Evolutionary conservation across 73 alveolate species (phyloP), one percentile per base, ranked within the genome.

Genomic region (Stentor roeselii): DNA sequence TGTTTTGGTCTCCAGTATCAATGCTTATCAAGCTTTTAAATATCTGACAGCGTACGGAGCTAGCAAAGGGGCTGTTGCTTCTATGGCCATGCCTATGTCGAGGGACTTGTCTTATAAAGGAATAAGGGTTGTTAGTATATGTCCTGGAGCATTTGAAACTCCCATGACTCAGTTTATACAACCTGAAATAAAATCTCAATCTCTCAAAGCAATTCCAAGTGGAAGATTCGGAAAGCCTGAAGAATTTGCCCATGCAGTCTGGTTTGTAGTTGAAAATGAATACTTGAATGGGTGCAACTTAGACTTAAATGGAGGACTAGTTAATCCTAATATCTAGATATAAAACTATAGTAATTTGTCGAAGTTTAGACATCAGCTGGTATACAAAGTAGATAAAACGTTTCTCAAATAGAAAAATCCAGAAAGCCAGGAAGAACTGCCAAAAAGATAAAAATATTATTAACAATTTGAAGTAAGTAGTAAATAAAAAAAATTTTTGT

Each of bases 61-160:
- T n/a, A 78, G 95, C 59, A 95, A 95, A 86, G 99, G 99, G 11
- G 99, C 98, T 58, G 85, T 95, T 30, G 88, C 84, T 21, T 97
- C 97, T 36, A 92, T 95, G 90, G 89, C 97, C n/a, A 86, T 93
- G 42, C 99, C 99, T 34, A 92, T 95, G 96, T 98, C 99, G 37
- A 90, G 99, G 78, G 99, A 95, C 82, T 86, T 95, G 78, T 97
- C 98, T 31, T 86, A 85, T 40, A 92, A 58, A 77, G 96, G 96
- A 42, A 93, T 95, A 40, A 94, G 99, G 84, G 98, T 95, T 11
- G 87, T 61, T 36, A 82, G 98, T n/a, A 83, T 95, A 34, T 97
- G 98, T 32, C 99, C 99, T 30, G 98, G 98, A 32, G 83, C 93
- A 37, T 84, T 94, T 78, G 59, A 83, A 75, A 92, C 98, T 35